phyloP scores from a whole-genome alignment of 495 filamentous ascomycete genomes.

The Gamarada debralockiae region DNA sequence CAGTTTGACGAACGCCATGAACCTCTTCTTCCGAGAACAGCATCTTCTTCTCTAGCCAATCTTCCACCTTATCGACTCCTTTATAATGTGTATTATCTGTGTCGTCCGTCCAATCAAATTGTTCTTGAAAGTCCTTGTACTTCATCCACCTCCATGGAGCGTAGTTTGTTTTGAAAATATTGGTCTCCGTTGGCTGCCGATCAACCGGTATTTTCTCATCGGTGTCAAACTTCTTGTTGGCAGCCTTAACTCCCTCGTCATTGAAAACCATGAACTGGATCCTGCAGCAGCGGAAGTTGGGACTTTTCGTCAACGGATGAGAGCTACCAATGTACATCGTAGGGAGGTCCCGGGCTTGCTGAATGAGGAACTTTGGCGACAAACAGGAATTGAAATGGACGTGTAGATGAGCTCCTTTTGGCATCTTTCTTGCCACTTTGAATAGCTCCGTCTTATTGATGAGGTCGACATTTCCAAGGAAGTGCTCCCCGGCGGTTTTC shows the following conservation, averaged over 20 bases:
- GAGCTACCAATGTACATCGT: constrained; percentile 51
- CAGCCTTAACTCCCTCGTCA: constrained; percentile 7
- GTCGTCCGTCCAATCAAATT: constrained; percentile 14
- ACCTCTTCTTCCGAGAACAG: constrained; percentile 45
- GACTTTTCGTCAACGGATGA: constrained; percentile 22
- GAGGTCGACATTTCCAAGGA: constrained; percentile 40
- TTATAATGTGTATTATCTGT: constrained; percentile 1
- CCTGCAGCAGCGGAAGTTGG: constrained; percentile 37
- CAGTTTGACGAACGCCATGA: constrained; percentile 33
- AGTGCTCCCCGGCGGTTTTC: constrained; percentile 37
- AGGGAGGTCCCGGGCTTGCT: constrained; percentile 42
- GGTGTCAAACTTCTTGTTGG: not conserved
- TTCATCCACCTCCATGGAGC: constrained; percentile 20
- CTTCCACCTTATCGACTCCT: constrained; percentile 14
- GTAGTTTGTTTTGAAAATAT: constrained; percentile 15
- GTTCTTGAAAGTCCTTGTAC: constrained; percentile 19
- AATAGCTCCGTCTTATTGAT: constrained; percentile 43
- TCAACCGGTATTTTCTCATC: not conserved
- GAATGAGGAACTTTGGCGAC: constrained; percentile 41
- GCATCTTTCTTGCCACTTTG: constrained; percentile 37
- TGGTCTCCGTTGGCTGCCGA: constrained; percentile 3
- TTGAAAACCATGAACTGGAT: constrained; percentile 47
- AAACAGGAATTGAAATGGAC: constrained; percentile 56
- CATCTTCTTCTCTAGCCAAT: constrained; percentile 46
- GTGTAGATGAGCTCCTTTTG: constrained; percentile 53